phyloP scores from a whole-genome alignment of 768 basidiomycete genomes.

The Symmetrospora coprosmae region DNA sequence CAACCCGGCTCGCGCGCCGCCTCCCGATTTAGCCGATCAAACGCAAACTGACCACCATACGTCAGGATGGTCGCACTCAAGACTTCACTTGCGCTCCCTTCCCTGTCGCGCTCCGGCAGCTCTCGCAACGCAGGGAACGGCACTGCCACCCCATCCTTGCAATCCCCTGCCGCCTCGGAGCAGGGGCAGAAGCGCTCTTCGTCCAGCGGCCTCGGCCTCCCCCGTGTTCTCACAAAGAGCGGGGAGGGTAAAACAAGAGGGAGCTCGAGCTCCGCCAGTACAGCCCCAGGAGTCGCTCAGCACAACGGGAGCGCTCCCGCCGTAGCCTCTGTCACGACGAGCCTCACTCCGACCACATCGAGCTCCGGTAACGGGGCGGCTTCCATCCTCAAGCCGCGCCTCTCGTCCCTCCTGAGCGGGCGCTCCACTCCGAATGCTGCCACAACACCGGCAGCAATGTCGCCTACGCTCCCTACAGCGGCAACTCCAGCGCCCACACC shows the following conservation, averaged over 20 bases:
- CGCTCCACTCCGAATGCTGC: neutral
- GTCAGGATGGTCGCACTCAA: slow-evolving; percentile 16
- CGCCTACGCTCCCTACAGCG: neutral
- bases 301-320: neutral
- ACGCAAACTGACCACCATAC: too few species aligned
- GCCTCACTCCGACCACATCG: too few species aligned
- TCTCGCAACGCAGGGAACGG: neutral
- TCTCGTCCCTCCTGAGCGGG: slow-evolving; percentile 10
- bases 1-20: too few species aligned
- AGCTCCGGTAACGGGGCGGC: neutral
- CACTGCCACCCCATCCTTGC: neutral
- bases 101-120: neutral
- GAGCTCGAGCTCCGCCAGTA: too few species aligned
- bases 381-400: neutral
- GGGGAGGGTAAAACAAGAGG: too few species aligned
- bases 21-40: too few species aligned
- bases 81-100: slow-evolving; percentile 9
- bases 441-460: neutral
- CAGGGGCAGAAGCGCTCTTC: neutral
- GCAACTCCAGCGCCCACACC: neutral
- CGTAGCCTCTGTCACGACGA: neutral
- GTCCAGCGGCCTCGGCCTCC: neutral
- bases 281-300: neutral
- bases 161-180: neutral
- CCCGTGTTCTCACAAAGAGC: too few species aligned